phyloP scores from a whole-genome alignment of 768 basidiomycete genomes.

The Tylopilus cervinicoccineus region DNA sequence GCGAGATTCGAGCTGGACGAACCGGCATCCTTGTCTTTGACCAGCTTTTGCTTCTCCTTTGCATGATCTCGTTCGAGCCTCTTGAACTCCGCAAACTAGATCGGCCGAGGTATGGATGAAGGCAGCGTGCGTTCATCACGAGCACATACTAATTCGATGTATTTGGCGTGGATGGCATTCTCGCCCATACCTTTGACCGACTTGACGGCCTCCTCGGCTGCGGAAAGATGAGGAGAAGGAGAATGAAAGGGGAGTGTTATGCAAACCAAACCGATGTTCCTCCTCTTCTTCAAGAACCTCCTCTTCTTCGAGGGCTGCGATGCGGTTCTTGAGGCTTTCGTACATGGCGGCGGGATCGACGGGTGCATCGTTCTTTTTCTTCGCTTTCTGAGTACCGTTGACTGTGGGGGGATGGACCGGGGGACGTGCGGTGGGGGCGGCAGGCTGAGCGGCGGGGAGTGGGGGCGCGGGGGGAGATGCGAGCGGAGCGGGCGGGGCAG shows the following conservation, averaged over 20 bases:
- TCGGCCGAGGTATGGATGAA: constrained; percentile 22
- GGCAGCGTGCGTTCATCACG: constrained; percentile 15
- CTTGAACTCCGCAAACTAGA: constrained; percentile 84
- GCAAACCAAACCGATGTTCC: constrained; percentile 71
- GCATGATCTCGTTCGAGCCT: constrained; percentile 84
- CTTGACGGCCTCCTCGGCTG: constrained; percentile 87
- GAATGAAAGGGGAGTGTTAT: not conserved
- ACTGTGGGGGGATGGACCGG: constrained; percentile 28
- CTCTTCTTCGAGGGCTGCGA: constrained; percentile 86
- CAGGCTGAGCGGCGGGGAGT: constrained; percentile 36
- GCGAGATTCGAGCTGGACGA: constrained; percentile 15
- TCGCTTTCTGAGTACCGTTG: constrained; percentile 47
- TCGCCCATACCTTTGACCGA: constrained; percentile 80
- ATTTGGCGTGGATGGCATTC: constrained; percentile 79
- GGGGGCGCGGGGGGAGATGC: constrained; percentile 21
- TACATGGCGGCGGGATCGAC: constrained; percentile 86
- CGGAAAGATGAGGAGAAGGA: constrained; percentile 12
- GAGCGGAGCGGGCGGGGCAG: constrained; percentile 32
- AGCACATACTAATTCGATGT: constrained; percentile 75
- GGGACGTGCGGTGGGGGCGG: constrained; percentile 29
- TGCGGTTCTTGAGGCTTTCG: constrained; percentile 82
- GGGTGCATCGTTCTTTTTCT: constrained; percentile 64
- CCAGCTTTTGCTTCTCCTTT: constrained; percentile 87
- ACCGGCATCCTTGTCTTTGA: constrained; percentile 91
- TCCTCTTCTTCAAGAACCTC: constrained; percentile 86